Evolutionary conservation across 1,284 basidiomycete genomes (phyloP).

Genomic region (Cutaneotrichosporon cutaneum): DNA sequence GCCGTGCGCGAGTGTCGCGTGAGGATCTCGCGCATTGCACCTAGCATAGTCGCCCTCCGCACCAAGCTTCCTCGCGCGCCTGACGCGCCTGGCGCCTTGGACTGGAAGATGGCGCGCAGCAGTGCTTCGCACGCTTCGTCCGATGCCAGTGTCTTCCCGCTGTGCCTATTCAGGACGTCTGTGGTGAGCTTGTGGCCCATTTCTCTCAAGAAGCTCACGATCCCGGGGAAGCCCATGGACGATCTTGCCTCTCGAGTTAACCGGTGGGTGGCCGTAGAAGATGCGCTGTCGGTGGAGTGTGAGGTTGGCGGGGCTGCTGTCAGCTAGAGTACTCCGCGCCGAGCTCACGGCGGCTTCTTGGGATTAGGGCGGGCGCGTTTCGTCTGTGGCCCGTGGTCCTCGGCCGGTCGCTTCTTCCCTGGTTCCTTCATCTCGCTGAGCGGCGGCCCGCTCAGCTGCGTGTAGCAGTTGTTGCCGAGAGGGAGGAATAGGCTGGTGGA

Average conservation of each 20-base stretch:
- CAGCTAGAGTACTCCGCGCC: background rate
- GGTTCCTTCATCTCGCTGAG: conserved; percentile 24
- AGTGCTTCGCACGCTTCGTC: conserved; percentile 13
- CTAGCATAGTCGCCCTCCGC: background rate
- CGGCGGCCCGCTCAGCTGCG: conserved; percentile 55
- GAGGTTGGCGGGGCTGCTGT: conserved; percentile 10
- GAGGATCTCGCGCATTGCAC: conserved; percentile 31
- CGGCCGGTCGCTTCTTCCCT: conserved; percentile 20
- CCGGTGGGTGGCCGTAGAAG: conserved; percentile 46
- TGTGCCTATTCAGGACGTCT: conserved; percentile 44
- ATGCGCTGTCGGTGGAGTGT: conserved; percentile 27
- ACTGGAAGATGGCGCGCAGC: conserved; percentile 16
- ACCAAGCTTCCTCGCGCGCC: background rate
- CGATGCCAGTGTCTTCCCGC: background rate
- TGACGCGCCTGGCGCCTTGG: background rate
- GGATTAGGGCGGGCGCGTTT: background rate
- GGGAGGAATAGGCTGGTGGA: conserved; percentile 53
- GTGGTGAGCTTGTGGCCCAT: conserved; percentile 13
- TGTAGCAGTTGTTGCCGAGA: conserved; percentile 54
- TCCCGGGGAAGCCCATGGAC: conserved; percentile 41
- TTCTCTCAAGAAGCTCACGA: conserved; percentile 30
- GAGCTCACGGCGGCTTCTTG: background rate
- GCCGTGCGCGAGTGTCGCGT: conserved; percentile 28
- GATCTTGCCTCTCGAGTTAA: conserved; percentile 18
- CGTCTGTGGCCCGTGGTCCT: conserved; percentile 4